phyloP scores from a whole-genome alignment of 208 protist genomes.

The Eutreptiella sp. region DNA sequence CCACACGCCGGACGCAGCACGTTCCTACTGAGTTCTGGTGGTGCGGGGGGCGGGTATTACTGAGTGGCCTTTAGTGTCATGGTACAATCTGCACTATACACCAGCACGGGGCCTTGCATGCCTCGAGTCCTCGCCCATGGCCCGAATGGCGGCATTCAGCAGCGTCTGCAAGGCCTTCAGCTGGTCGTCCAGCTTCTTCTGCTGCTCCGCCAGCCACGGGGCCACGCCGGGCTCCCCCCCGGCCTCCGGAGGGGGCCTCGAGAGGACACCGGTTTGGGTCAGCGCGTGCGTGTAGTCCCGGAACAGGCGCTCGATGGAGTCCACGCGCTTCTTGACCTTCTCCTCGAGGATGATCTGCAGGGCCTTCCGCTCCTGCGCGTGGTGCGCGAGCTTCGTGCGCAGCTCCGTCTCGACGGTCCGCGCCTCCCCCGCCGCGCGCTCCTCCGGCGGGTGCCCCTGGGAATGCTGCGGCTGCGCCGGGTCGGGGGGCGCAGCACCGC shows the following conservation, averaged over 20 bases:
- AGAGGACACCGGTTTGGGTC: too few species aligned
- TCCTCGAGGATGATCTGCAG: constrained; percentile 76
- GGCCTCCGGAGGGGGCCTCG: too few species aligned
- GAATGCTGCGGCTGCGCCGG: constrained; percentile 9
- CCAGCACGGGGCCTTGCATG: too few species aligned
- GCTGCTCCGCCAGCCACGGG: too few species aligned
- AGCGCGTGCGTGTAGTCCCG: too few species aligned
- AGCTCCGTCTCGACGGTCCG: not conserved
- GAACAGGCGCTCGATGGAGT: constrained; percentile 51
- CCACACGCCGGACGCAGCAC: too few species aligned
- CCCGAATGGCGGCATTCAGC: constrained; percentile 57
- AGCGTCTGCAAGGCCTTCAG: constrained; percentile 51
- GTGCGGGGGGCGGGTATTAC: too few species aligned
- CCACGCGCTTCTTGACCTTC: constrained; percentile 62
- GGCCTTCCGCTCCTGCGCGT: constrained; percentile 64
- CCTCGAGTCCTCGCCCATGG: too few species aligned
- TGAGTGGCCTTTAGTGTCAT: too few species aligned
- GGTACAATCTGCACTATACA: too few species aligned
- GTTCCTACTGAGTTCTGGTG: too few species aligned
- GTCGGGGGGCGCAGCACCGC: not conserved
- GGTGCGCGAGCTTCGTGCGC: constrained; percentile 32
- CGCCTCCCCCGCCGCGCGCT: not conserved
- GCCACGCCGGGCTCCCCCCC: too few species aligned
- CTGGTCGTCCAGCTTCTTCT: constrained; percentile 39
- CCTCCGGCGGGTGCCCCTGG: constrained; percentile 13